Base-by-base conservation (phyloP, 2,329 filamentous ascomycete species). In the Hypoxylon sp. region DNA sequence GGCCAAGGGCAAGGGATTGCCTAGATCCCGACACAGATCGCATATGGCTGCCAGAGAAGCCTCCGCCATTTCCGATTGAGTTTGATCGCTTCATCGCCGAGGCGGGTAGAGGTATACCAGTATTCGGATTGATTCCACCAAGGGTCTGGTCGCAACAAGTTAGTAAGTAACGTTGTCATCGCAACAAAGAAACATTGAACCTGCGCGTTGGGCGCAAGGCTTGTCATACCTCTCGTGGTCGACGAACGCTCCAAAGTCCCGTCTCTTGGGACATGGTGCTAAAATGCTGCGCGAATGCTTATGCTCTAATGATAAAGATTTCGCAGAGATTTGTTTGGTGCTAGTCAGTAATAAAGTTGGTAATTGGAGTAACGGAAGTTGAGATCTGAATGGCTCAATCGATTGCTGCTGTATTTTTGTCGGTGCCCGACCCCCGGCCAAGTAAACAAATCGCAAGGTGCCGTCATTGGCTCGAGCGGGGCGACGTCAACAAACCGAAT, bases 11-110 rank as follows among this genome's bases (percentile, higher is more conserved):
- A 69, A 97, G 93, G 74, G 95, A 95, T 79, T 97, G 92, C 76
- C 92, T 90, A 78, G 91, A 92, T 77, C 91, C 92, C 70, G 95
- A 97, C 75, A 93, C 89, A 30, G 93, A 94, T 74, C 95, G 93
- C 73, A 85, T 89, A 84, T 97, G 93, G 78, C 91, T 90, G 61
- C 87, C 86, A 61, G 90, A 89, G 76, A 88, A 91, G 64, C 85
- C 84, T 76, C 87, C 86, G 66, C 88, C 86, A 75, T 89, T 85
- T 77, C 89, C 89, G 74, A 90, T 90, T 11, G 94, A 95, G 77
- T 90, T 96, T 31, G 93, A 92, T 80, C 96, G 93, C 85, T 99
- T 99, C 87, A 99, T 91, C 44, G 94, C 93, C 44, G 95, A 98
- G 30, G 92, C 88, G 7, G 96, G 95, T 82, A 97, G 94, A 20